Percentiles rank a stretch among this genome's conserved stretches.
phyloP scores from a whole-genome alignment of 345 rosid genomes.

The Camelina hispida region DNA sequence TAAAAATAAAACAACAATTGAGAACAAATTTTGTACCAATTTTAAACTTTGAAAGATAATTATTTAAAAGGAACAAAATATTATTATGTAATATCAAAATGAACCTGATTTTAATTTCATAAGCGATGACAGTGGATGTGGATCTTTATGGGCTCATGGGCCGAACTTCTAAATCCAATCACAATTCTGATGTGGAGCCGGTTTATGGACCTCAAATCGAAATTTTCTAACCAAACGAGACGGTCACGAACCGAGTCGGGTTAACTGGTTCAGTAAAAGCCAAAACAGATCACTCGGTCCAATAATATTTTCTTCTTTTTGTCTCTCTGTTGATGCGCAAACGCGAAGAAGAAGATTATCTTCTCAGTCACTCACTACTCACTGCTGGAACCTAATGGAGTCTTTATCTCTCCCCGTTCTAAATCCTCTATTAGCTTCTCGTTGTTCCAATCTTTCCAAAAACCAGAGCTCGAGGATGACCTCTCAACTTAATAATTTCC shows the following conservation, averaged over 20 bases:
- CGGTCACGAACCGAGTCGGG: background rate
- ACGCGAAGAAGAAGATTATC: slow-evolving; percentile 17
- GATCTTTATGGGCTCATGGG: too few species aligned
- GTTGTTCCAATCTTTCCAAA: slow-evolving; percentile 13
- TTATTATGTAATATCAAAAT: too few species aligned
- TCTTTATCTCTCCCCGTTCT: slow-evolving; percentile 40
- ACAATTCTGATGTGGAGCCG: too few species aligned
- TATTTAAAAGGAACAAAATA: too few species aligned
- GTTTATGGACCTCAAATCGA: background rate
- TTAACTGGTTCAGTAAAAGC: background rate
- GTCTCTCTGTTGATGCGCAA: background rate
- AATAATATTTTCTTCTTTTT: background rate
- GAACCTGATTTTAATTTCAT: too few species aligned
- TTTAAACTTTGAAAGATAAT: too few species aligned
- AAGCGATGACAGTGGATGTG: too few species aligned
- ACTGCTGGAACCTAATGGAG: slow-evolving; percentile 19
- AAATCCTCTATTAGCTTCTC: slow-evolving; percentile 42
- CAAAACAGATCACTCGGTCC: slow-evolving; percentile 26
- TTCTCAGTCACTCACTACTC: background rate
- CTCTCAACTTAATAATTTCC: slow-evolving; percentile 10
- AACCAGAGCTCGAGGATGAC: slow-evolving; percentile 33
- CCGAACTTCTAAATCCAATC: too few species aligned
- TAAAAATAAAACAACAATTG: too few species aligned
- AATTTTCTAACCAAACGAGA: background rate
- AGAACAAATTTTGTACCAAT: too few species aligned